Conservation (phyloP, 805 yeast species). For the Saccharomyces eubayanus region DNA sequence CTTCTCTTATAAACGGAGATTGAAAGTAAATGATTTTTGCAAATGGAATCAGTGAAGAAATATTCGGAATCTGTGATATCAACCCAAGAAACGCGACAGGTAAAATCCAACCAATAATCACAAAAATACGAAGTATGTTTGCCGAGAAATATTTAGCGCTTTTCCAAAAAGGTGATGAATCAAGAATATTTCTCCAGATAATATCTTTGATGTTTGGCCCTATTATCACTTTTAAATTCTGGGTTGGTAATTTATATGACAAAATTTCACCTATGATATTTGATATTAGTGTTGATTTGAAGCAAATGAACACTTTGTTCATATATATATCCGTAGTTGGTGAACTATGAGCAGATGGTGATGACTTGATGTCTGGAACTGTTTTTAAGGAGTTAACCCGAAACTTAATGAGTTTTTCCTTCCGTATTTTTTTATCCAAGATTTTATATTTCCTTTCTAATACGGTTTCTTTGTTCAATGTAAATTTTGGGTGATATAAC, state of each 20-base stretch:
- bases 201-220: constrained; percentile 61
- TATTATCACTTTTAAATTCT: constrained; percentile 37
- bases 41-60: constrained; percentile 49
- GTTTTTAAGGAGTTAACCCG: neutral
- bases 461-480: neutral
- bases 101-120: constrained; percentile 63
- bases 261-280: constrained; percentile 53
- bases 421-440: constrained; percentile 13
- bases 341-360: neutral
- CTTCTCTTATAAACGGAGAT: constrained; percentile 46
- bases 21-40: constrained; percentile 45
- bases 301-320: constrained; percentile 54
- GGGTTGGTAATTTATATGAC: constrained; percentile 31
- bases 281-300: constrained; percentile 48
- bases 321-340: constrained; percentile 1
- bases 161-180: constrained; percentile 32
- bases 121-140: constrained; percentile 36
- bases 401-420: neutral
- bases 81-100: constrained; percentile 79
- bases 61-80: constrained; percentile 59
- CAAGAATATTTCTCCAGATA: constrained; percentile 56
- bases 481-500: neutral
- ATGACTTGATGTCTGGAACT: neutral
- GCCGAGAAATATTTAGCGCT: constrained; percentile 38
- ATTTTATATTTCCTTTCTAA: constrained; percentile 9